phyloP scores from a whole-genome alignment of 805 yeast genomes.

The Wickerhamiella lipophila region DNA sequence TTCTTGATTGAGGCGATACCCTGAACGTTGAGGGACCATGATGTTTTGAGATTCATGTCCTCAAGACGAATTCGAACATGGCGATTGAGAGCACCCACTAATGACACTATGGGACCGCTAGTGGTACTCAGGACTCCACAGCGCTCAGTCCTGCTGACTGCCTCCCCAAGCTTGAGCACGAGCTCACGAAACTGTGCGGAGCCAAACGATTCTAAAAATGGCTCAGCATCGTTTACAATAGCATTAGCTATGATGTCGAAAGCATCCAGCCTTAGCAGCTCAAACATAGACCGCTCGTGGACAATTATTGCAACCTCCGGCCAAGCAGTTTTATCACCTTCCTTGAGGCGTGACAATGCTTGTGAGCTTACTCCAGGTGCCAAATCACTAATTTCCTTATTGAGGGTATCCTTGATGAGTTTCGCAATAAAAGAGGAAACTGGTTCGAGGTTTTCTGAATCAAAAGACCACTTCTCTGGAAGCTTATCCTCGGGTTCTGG shows the following conservation, averaged over 20 bases:
- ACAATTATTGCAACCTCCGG: constrained; percentile 44
- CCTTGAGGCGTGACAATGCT: constrained; percentile 8
- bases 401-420: constrained; percentile 39
- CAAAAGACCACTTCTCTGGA: not conserved
- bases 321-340: constrained; percentile 22
- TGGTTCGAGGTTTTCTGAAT: not conserved
- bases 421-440: constrained; percentile 33
- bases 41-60: constrained; percentile 1
- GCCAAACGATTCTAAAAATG: constrained; percentile 4
- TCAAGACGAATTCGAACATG: constrained; percentile 12
- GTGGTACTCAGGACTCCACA: constrained; percentile 6
- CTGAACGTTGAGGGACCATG: constrained; percentile 33
- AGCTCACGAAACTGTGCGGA: not conserved
- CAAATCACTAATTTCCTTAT: constrained; percentile 32
- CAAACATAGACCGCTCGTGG: constrained; percentile 34
- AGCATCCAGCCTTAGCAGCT: constrained; percentile 9
- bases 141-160: constrained; percentile 13
- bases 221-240: not conserved
- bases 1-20: constrained; percentile 40
- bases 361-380: constrained; percentile 13
- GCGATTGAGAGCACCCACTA: constrained; percentile 9
- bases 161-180: constrained; percentile 12
- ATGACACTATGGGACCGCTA: not conserved
- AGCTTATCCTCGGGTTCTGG: constrained; percentile 3
- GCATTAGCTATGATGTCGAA: constrained; percentile 6